Percentiles rank a stretch among this genome's conserved stretches.
These are phyloP conservation scores for Diutina rugosa DNA, from an alignment of 1,139 yeast genomes.

Conservation along the genomic window DNA sequence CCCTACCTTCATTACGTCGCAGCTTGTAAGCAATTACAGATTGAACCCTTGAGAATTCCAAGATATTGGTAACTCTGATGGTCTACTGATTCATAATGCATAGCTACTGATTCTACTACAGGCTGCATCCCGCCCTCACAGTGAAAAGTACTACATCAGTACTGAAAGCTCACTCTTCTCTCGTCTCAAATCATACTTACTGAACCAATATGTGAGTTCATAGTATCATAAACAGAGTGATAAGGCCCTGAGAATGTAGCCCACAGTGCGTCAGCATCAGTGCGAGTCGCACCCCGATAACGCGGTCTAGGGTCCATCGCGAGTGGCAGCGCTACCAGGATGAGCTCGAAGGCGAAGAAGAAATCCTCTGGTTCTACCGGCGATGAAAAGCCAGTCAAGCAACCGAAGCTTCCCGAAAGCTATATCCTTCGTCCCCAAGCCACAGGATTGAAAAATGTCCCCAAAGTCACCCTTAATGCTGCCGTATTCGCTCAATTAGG, in stretches of 20 bases:
- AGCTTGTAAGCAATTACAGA: background rate
- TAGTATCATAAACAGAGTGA: too few species aligned
- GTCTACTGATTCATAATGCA: too few species aligned
- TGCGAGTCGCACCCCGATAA: background rate
- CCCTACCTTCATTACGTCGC: background rate
- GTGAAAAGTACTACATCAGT: too few species aligned
- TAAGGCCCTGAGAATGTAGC: too few species aligned
- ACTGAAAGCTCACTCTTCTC: too few species aligned
- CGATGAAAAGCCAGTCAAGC: constrained; percentile 16
- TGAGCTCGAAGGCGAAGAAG: constrained; percentile 23
- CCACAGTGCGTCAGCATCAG: background rate
- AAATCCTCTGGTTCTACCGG: constrained; percentile 12
- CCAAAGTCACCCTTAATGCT: constrained; percentile 37
- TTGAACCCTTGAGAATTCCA: background rate
- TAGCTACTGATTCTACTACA: too few species aligned
- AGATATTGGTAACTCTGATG: too few species aligned
- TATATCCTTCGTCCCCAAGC: constrained; percentile 49
- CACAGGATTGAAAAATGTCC: constrained; percentile 3
- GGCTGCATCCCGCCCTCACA: too few species aligned
- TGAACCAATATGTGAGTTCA: too few species aligned
- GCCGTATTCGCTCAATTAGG: constrained; percentile 42
- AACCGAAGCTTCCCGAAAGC: constrained; percentile 30
- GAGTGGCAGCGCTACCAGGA: constrained; percentile 3
- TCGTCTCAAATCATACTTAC: too few species aligned
- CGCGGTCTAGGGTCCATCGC: background rate